These are phyloP conservation scores for Triglochin maritima DNA, from an alignment of 106 monocot species.

Conservation along the genomic window DNA sequence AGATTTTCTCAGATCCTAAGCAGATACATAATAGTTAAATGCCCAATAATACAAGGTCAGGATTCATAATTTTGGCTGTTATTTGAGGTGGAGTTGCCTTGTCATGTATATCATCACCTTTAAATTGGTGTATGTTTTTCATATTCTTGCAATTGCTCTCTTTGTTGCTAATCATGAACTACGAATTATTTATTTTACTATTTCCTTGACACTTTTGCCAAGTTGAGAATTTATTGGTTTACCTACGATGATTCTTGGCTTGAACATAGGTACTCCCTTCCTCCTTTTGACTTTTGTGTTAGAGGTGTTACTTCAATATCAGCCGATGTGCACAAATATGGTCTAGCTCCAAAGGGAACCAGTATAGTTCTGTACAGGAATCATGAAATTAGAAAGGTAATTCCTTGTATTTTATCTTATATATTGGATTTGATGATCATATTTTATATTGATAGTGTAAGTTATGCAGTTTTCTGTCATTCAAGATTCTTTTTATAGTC, in stretches of 20 bases:
- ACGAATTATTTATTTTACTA: not conserved
- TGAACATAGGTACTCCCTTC: slow-evolving; percentile 65
- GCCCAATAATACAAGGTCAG: too few relatives aligned
- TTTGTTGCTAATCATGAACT: not conserved
- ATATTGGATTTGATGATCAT: not conserved
- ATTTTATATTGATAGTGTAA: not conserved
- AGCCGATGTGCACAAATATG: slow-evolving; percentile 98
- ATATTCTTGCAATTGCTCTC: not conserved
- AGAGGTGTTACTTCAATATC: slow-evolving; percentile 98
- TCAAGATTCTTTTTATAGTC: too few relatives aligned
- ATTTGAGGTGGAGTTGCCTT: too few relatives aligned
- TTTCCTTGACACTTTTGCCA: not conserved
- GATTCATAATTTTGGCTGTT: too few relatives aligned
- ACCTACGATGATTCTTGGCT: not conserved
- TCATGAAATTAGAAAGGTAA: slow-evolving; percentile 97
- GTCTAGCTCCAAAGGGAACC: slow-evolving; percentile 92
- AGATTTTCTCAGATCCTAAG: too few relatives aligned
- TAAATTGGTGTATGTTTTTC: not conserved
- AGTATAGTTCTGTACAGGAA: slow-evolving; percentile 94
- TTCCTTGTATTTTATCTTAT: not conserved
- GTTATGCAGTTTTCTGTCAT: too few relatives aligned
- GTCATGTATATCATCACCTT: too few relatives aligned
- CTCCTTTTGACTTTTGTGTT: slow-evolving; percentile 94
- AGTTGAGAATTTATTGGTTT: not conserved
- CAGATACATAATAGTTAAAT: too few relatives aligned